These are phyloP conservation scores for Colletotrichum costaricense DNA, from an alignment of 2,329 filamentous ascomycete genomes.

Conservation along the genomic window DNA sequence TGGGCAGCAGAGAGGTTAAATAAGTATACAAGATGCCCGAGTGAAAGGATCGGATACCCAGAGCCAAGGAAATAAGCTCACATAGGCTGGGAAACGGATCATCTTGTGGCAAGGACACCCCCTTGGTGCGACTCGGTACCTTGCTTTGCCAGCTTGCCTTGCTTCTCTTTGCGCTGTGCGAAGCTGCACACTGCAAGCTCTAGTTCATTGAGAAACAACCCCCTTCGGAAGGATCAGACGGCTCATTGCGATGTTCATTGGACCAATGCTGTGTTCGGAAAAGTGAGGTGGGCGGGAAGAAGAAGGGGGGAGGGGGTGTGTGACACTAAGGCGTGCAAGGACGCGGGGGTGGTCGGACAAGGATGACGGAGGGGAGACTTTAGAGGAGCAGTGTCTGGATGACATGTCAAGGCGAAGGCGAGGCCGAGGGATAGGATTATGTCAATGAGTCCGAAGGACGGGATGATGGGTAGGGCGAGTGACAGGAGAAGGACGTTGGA, in stretches of 20 bases:
- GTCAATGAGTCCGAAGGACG: background rate
- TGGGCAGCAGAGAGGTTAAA: constrained; percentile 15
- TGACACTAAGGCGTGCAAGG: constrained; percentile 4
- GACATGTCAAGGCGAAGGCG: constrained; percentile 2
- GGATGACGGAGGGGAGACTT: background rate
- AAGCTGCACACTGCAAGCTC: background rate
- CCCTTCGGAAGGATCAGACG: constrained; percentile 19
- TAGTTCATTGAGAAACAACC: background rate
- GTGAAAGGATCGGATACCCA: constrained; percentile 1
- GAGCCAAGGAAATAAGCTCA: constrained; percentile 17
- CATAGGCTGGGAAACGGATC: constrained; percentile 3
- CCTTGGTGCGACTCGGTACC: constrained; percentile 14
- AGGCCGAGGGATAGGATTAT: background rate
- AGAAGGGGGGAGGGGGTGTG: background rate
- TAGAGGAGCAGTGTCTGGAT: background rate
- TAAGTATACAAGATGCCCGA: background rate
- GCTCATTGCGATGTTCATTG: constrained; percentile 26
- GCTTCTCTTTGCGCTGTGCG: background rate
- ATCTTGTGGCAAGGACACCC: constrained; percentile 7
- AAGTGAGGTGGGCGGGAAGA: constrained; percentile 6
- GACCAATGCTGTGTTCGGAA: constrained; percentile 8
- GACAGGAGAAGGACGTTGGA: background rate
- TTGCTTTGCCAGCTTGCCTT: constrained; percentile 5
- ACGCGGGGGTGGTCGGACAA: constrained; percentile 3
- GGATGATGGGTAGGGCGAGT: background rate